Evolutionary conservation across 352 stramenopile species (phyloP).

Genomic region (Pythium coloratum): DNA sequence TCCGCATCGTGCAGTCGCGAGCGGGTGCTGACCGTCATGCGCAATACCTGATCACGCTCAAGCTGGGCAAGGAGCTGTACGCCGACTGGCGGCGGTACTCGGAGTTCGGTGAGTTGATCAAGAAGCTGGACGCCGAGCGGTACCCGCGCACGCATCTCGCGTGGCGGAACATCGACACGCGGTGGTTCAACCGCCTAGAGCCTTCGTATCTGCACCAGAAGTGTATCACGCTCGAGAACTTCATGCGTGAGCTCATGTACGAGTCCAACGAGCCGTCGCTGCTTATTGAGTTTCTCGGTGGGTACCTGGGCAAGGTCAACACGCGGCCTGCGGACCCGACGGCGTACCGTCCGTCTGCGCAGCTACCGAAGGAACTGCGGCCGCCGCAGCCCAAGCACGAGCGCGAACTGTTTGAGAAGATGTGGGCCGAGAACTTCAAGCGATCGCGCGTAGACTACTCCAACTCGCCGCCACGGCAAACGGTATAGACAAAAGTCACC

Average conservation of each 20-base stretch:
- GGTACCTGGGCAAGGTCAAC: slow-evolving; percentile 80
- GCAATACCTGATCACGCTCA: slow-evolving; percentile 88
- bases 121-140: slow-evolving; percentile 64
- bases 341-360: slow-evolving; percentile 62
- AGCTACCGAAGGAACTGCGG: slow-evolving; percentile 85
- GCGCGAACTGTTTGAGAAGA: slow-evolving; percentile 94
- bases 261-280: slow-evolving; percentile 73
- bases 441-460: slow-evolving; percentile 82
- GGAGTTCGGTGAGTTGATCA: slow-evolving; percentile 84
- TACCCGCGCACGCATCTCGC: slow-evolving; percentile 65
- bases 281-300: slow-evolving; percentile 82
- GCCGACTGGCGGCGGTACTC: slow-evolving; percentile 88
- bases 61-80: slow-evolving; percentile 85
- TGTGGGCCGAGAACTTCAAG: slow-evolving; percentile 97
- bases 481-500: slow-evolving; percentile 9
- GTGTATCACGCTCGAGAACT: slow-evolving; percentile 87
- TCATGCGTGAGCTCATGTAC: slow-evolving; percentile 89
- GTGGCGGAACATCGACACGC: slow-evolving; percentile 77
- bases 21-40: slow-evolving; percentile 78
- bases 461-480: slow-evolving; percentile 12
- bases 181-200: slow-evolving; percentile 87
- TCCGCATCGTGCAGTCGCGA: slow-evolving; percentile 85
- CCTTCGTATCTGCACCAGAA: slow-evolving; percentile 88
- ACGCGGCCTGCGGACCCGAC: slow-evolving; percentile 61
- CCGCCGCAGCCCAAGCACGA: slow-evolving; percentile 93